Evolutionary conservation across 2,329 filamentous ascomycete species (phyloP), one percentile per base, ranked within the genome.

Genomic region (Colletotrichum ledebouriae): DNA sequence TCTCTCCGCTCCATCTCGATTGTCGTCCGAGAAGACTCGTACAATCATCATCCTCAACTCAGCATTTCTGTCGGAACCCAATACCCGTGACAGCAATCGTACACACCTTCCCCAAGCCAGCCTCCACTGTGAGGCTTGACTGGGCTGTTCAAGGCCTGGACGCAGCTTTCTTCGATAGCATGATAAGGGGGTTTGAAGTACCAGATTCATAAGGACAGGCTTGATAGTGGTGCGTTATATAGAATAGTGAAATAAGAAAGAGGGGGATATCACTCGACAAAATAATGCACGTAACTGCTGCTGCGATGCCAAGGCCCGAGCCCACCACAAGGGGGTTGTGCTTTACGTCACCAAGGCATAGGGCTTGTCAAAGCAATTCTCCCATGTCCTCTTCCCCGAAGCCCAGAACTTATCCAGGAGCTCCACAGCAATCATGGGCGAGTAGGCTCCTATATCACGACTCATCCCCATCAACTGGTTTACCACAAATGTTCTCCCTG

Each of bases 101-200:
- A 17, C 17, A 17, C 17, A 17, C 17, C 17, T 17, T 29, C 29
- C 6, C 29, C 29, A 29, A 29, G 29, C 29, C 1, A 29, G 29
- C 29, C 22, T 22, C 22, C 22, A 22, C 22, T 3, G 22, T 22
- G 4, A 22, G 22, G 22, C 22, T 22, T 22, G 22, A 78, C 46
- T 78, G 76, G 76, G 72, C 73, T 0, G 76, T 78, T 34, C 75
- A 79, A 65, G 77, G 76, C 15, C 74, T 78, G 6, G 77, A 79
- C 61, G 73, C 74, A 66, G 76, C 76, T 3, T 78, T 79, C 22
- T 76, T 77, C 41, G 73, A 76, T 59, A 74, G 57, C 17, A 61
- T 66, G 50, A 65, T 59, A 3, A 17, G 60, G 25, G 65, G 52
- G 0, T 39, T 70, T 9, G 55, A 68, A 11, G 39, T 29, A 11